phyloP scores from a whole-genome alignment of 768 basidiomycete species.

The Amanita subjunquillea region DNA sequence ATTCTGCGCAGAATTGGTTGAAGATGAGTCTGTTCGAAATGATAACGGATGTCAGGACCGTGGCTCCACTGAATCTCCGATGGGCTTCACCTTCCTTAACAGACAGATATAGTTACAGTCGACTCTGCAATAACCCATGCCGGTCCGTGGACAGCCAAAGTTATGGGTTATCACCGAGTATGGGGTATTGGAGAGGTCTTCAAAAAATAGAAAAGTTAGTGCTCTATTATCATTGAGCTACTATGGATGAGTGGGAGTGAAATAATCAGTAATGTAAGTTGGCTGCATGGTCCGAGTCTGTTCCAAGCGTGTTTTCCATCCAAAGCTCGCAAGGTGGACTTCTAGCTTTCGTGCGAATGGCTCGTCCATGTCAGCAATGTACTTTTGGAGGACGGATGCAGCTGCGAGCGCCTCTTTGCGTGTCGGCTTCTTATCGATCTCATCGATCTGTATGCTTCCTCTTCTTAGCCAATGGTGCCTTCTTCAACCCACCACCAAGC shows the following conservation, averaged over 20 bases:
- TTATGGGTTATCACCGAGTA: constrained; percentile 10
- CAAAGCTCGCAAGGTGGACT: background rate
- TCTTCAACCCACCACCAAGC: too few species aligned
- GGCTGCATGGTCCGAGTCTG: background rate
- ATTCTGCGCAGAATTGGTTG: too few species aligned
- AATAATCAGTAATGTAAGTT: background rate
- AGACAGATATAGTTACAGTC: too few species aligned
- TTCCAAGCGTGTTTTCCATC: background rate
- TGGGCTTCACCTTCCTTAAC: too few species aligned
- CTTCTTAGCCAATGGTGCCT: too few species aligned
- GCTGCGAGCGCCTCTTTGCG: background rate
- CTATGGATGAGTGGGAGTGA: background rate
- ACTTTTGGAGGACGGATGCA: background rate
- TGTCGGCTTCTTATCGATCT: background rate
- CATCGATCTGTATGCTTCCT: too few species aligned
- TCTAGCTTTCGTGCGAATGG: background rate
- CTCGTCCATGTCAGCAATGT: background rate
- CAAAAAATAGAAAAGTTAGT: background rate
- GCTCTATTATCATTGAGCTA: background rate
- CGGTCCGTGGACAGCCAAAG: too few species aligned
- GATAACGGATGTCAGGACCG: too few species aligned
- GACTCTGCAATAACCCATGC: too few species aligned
- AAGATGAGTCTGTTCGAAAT: too few species aligned
- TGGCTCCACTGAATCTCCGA: too few species aligned
- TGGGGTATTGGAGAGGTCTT: constrained; percentile 12